Base-by-base conservation (phyloP, 2,329 filamentous ascomycete species). In the Boeremia lycopersici region DNA sequence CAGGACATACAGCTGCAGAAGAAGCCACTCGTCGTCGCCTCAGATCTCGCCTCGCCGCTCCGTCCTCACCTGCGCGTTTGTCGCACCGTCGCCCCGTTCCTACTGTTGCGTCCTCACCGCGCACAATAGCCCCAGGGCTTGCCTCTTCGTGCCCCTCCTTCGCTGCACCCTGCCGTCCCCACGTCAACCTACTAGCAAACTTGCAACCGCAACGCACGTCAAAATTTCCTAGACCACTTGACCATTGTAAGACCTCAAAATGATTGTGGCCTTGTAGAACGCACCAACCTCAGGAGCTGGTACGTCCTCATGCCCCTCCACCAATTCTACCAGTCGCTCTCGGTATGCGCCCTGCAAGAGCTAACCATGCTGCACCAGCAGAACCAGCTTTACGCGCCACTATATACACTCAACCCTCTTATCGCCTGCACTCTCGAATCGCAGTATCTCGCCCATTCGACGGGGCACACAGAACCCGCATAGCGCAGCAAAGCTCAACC, bases 301-400 rank as follows among this genome's bases (percentile, higher is more conserved):
- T 72, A 70, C 56, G 71, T 69, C 60, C 59, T 63, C 52, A 60
- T 48, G 48, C 59, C 62, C 64, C 35, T 57, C 60, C 57, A 31
- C 59, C 59, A 56, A 65, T 62, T 62, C 62, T 35, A 56, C 54
- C 56, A 45, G 47, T 59, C 48, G 54, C 59, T 66, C 58, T 62
- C 48, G 58, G 57, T 53, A 58, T 61, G 56, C 49, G 33, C 62
- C 51, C 47, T 33, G 23, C 46, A 50, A 64, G 48, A 66, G 66
- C 72, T 74, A 71, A 74, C 64, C 59, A 71, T 69, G 67, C 50
- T 54, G 54, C 60, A 53, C 61, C 61, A 60, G 57, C 68, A 73
- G 64, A 68, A 56, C 61, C 61, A 72, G 62, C 59, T 60, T 64
- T 51, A 63, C 63, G 60, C 56, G 34, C 65, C 67, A 61, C 59